Evolutionary conservation across 164 flowering plant species (phyloP).

Genomic region (Buxus sempervirens): DNA sequence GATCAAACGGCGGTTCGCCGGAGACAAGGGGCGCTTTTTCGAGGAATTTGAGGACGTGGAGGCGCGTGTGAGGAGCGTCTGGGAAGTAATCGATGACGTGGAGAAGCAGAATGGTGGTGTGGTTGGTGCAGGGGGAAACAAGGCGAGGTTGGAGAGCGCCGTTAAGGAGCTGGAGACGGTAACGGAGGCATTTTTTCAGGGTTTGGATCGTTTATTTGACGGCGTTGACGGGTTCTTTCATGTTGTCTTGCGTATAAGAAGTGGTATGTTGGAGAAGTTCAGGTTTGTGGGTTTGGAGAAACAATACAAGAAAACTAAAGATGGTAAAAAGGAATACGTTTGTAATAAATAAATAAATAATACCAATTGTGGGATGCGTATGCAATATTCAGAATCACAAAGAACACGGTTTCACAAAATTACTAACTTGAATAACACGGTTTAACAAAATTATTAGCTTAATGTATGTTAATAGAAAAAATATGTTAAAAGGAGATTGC

Average conservation of each 20-base stretch:
- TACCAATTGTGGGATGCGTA: too few relatives aligned
- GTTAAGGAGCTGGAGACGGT: conserved; percentile 26
- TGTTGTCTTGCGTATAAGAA: conserved; percentile 31
- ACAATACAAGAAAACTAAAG: too few relatives aligned
- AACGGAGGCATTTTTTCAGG: conserved; percentile 21
- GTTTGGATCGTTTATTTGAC: conserved; percentile 28
- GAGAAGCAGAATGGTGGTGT: conserved; percentile 4
- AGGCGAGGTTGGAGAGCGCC: conserved; percentile 6
- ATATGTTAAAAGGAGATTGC: too few relatives aligned
- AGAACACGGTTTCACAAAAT: too few relatives aligned
- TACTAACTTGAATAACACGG: too few relatives aligned
- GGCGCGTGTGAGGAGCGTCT: conserved; percentile 8
- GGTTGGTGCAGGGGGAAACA: neutral
- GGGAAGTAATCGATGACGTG: conserved; percentile 17
- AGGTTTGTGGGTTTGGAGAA: too few relatives aligned
- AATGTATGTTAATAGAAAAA: too few relatives aligned
- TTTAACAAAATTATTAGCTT: too few relatives aligned
- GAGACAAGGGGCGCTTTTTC: conserved; percentile 5
- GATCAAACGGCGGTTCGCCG: conserved; percentile 11
- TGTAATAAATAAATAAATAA: too few relatives aligned
- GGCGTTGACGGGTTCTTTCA: conserved; percentile 29
- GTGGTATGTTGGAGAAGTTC: conserved; percentile 23
- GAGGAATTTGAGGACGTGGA: conserved; percentile 21
- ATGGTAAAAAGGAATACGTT: too few relatives aligned
- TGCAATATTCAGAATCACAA: too few relatives aligned